A percentile compares a stretch with the other conserved stretches of the same genome.
Evolutionary conservation across 2,329 filamentous ascomycete genomes (phyloP).

Genomic region (Colletotrichum eleusines): DNA sequence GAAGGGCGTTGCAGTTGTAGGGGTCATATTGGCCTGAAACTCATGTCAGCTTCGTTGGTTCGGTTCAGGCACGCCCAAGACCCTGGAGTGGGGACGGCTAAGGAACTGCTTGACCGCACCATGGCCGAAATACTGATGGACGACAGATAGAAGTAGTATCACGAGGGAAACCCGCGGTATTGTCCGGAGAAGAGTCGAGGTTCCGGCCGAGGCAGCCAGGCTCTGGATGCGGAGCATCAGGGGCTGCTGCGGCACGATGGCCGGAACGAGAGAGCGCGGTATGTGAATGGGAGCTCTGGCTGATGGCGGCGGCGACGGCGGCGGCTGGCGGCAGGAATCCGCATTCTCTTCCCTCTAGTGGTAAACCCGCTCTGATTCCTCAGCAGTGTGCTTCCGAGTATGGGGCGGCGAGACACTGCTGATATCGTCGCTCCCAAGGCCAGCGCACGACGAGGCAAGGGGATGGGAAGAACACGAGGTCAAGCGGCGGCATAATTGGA

Average conservation of each 20-base stretch:
- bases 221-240: conserved; percentile 30
- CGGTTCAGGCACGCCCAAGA: not conserved
- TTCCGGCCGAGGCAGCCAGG: conserved; percentile 32
- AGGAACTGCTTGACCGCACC: conserved; percentile 8
- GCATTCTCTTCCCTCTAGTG: conserved; percentile 32
- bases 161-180: conserved; percentile 30
- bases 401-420: not conserved
- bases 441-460: not conserved
- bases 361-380: conserved; percentile 1
- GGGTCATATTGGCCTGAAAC: conserved; percentile 54
- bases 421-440: not conserved
- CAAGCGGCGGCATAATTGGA: not conserved
- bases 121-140: conserved; percentile 38
- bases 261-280: conserved; percentile 3
- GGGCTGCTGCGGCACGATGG: conserved; percentile 13
- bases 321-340: conserved; percentile 18
- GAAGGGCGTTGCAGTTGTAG: conserved; percentile 65
- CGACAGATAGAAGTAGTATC: conserved; percentile 32
- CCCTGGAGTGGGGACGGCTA: not conserved
- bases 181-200: conserved; percentile 21
- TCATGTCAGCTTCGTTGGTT: conserved; percentile 15
- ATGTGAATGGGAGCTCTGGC: conserved; percentile 23
- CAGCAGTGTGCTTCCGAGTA: not conserved
- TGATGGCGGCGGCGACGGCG: conserved; percentile 21
- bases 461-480: not conserved